Conservation (phyloP, 1,139 yeast species). For the Pichia norvegensis region DNA sequence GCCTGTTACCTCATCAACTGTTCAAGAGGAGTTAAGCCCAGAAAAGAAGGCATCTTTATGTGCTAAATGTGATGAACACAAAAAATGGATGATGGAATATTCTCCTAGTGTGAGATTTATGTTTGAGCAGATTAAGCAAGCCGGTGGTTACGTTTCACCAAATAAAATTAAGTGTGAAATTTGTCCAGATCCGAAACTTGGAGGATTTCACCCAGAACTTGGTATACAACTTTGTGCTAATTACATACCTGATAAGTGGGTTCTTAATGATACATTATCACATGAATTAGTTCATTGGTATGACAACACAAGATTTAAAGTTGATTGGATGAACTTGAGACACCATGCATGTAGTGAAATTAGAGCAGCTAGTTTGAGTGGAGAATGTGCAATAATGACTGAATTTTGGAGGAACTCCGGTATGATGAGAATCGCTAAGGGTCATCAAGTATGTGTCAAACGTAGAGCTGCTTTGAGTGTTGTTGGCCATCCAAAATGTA, state of each 20-base stretch:
- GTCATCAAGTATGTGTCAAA: constrained; percentile 85
- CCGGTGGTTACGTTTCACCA: constrained; percentile 45
- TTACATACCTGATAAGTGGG: constrained; percentile 68
- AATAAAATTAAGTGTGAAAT: constrained; percentile 67
- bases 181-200: constrained; percentile 71
- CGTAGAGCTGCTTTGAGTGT: constrained; percentile 86
- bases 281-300: constrained; percentile 94
- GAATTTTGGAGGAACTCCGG: constrained; percentile 59
- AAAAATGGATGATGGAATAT: constrained; percentile 71
- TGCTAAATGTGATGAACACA: constrained; percentile 56
- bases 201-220: constrained; percentile 85
- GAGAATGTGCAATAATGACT: constrained; percentile 88
- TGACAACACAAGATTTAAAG: constrained; percentile 81
- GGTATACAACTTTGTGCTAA: constrained; percentile 88
- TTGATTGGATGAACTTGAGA: constrained; percentile 71
- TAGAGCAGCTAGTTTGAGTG: constrained; percentile 86
- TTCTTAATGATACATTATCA: constrained; percentile 81
- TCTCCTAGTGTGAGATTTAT: constrained; percentile 85
- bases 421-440: constrained; percentile 50
- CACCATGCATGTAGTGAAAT: constrained; percentile 98
- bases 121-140: constrained; percentile 72
- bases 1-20: not conserved
- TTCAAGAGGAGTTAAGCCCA: not conserved
- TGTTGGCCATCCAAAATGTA: constrained; percentile 76
- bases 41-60: constrained; percentile 32